Evolutionary conservation across 2,329 filamentous ascomycete genomes (phyloP), one percentile per base, ranked within the genome.

Genomic region (Aspergillus jensenii): DNA sequence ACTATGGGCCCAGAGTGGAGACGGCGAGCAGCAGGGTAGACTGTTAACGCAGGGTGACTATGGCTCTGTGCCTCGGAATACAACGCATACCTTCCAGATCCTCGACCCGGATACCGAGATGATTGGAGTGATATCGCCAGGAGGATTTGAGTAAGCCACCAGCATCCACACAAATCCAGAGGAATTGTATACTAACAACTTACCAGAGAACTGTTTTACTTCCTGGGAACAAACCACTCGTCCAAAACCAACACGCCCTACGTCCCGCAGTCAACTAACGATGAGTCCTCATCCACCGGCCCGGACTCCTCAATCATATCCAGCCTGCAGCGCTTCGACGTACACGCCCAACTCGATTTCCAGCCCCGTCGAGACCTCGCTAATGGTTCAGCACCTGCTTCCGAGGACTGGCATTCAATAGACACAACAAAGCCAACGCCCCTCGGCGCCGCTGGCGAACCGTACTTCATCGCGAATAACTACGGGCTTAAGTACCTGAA

Each of bases 81-180:
- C 77, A 1, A 79, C 76, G 1, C 80, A 81, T 59, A 79, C 78
- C 3, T 81, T 81, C 68, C 77, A 80, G 62, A 70, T 81, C 15
- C 63, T 79, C 12, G 79, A 81, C 54, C 78, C 78, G 0, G 77
- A 81, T 60, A 80, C 78, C 4, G 75, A 81, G 60, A 73, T 82
- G 65, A 71, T 77, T 2, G 79, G 79, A 2, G 71, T 79, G 0
- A 76, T 81, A 46, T 68, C 72, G 7, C 79, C 79, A 3, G 78
- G 80, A 33, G 79, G 78, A n/a, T 81, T 82, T 51, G 79, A 82
- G 70, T 74, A 31, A 31, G 27, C 1, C 7, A 3, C 25, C 27
- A 31, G 9, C 27, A 31, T 31, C 9, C 11, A 11, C 6, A 25
- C 0, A 2, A 4, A 25, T 25, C 1, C 6, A 25, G 6, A 25